Evolutionary conservation across 108 stramenopile species (phyloP).

Genomic region (Discostella stelligeroides): DNA sequence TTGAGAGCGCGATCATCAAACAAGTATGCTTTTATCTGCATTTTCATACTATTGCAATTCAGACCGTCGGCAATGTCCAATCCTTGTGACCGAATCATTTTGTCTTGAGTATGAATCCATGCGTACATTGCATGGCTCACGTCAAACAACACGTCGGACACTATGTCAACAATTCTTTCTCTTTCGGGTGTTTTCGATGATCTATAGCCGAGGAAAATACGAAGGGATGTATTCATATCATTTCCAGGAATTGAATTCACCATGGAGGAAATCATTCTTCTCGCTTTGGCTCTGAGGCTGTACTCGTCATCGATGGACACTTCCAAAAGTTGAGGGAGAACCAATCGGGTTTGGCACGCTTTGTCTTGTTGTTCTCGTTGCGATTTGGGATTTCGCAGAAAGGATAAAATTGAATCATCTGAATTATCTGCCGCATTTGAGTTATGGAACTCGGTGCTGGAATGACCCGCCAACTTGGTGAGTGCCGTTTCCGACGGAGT

Average conservation of each 20-base stretch:
- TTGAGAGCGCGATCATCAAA: slow-evolving; percentile 47
- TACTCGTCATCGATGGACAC: slow-evolving; percentile 40
- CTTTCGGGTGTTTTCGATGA: slow-evolving; percentile 28
- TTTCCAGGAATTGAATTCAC: slow-evolving; percentile 18
- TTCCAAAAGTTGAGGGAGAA: slow-evolving; percentile 40
- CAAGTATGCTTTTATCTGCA: slow-evolving; percentile 21
- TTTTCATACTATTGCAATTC: slow-evolving; percentile 5
- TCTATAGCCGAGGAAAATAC: slow-evolving; percentile 54
- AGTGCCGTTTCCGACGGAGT: slow-evolving; percentile 20
- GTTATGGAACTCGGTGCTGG: slow-evolving; percentile 7
- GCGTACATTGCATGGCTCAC: slow-evolving; percentile 64
- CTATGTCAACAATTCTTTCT: slow-evolving; percentile 35
- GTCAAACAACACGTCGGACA: slow-evolving; percentile 54
- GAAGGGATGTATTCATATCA: slow-evolving; percentile 27
- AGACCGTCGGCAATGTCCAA: neutral
- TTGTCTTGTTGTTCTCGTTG: slow-evolving; percentile 28
- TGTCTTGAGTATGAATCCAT: slow-evolving; percentile 50
- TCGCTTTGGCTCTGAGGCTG: slow-evolving; percentile 28
- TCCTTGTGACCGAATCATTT: slow-evolving; percentile 13
- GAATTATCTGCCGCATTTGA: slow-evolving; percentile 4
- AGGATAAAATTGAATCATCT: slow-evolving; percentile 22
- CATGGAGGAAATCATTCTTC: slow-evolving; percentile 27
- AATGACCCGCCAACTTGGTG: slow-evolving; percentile 4
- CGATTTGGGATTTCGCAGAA: slow-evolving; percentile 14
- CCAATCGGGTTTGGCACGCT: slow-evolving; percentile 20